Percentiles rank a stretch among this genome's conserved stretches.
phyloP scores from a whole-genome alignment of 192 early-diverging fungal species.

The Coemansia brasiliensis region DNA sequence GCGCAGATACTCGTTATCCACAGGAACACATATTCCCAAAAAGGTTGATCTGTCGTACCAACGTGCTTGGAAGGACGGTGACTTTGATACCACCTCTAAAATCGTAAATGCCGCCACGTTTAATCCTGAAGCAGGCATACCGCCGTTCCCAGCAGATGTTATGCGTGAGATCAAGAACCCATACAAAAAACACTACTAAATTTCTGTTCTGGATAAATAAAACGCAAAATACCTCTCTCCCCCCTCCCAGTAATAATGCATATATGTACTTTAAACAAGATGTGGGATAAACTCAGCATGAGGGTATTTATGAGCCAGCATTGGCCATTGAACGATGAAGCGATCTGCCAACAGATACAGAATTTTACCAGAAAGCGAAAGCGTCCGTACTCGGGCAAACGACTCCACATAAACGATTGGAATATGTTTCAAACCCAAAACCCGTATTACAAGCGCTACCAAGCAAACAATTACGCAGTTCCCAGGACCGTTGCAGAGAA shows the following conservation, averaged over 20 bases:
- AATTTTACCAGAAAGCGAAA: constrained; percentile 89
- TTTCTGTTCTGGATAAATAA: too few relatives aligned
- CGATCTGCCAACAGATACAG: constrained; percentile 76
- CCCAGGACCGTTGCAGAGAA: constrained; percentile 89
- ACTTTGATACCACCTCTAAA: constrained; percentile 31
- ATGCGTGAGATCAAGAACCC: constrained; percentile 48
- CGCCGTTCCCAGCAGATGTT: constrained; percentile 50
- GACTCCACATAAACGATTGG: constrained; percentile 86
- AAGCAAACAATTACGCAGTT: constrained; percentile 77
- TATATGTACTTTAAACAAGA: constrained; percentile 63
- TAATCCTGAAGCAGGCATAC: constrained; percentile 24
- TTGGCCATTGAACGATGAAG: constrained; percentile 93
- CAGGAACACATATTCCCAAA: constrained; percentile 33
- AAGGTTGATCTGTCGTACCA: constrained; percentile 40
- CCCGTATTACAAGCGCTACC: constrained; percentile 60
- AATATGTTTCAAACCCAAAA: constrained; percentile 58
- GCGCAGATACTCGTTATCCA: constrained; percentile 33
- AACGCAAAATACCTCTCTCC: too few relatives aligned
- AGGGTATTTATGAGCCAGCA: constrained; percentile 57
- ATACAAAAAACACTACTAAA: constrained; percentile 39
- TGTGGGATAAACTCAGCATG: constrained; percentile 63
- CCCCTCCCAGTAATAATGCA: neutral
- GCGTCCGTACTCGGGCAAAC: constrained; percentile 77
- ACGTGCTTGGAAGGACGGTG: constrained; percentile 40
- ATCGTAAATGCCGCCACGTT: constrained; percentile 37